Evolutionary conservation across 2,329 filamentous ascomycete species (phyloP).

Genomic region (Alternaria triticina): DNA sequence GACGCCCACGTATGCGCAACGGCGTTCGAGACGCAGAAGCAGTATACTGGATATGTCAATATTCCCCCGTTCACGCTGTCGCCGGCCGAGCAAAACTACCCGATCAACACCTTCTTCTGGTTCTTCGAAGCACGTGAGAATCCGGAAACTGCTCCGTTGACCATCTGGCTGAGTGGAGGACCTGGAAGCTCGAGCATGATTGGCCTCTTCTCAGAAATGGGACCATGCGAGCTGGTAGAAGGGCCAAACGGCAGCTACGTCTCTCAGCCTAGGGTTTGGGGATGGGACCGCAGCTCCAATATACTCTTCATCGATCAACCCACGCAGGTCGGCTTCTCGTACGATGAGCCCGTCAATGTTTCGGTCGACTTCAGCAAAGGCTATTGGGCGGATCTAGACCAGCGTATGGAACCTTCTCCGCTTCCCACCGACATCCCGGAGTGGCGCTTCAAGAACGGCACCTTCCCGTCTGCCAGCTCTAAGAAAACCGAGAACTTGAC

Average conservation of each 20-base stretch:
- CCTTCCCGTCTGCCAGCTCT: slow-evolving; percentile 64
- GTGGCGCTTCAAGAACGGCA: slow-evolving; percentile 65
- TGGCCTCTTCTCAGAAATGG: slow-evolving; percentile 67
- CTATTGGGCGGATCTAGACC: background rate
- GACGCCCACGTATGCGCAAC: slow-evolving; percentile 68
- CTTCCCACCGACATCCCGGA: slow-evolving; percentile 38
- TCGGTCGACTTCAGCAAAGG: slow-evolving; percentile 26
- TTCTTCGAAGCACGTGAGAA: slow-evolving; percentile 65
- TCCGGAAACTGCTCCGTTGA: slow-evolving; percentile 59
- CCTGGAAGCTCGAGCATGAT: slow-evolving; percentile 70
- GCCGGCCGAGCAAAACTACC: slow-evolving; percentile 60
- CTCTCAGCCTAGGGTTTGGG: slow-evolving; percentile 66
- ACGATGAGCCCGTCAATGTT: slow-evolving; percentile 66
- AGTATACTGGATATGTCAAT: slow-evolving; percentile 71
- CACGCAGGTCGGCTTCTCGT: slow-evolving; percentile 73
- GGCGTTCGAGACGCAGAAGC: slow-evolving; percentile 68
- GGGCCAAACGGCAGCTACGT: slow-evolving; percentile 56
- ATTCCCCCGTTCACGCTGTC: slow-evolving; percentile 60
- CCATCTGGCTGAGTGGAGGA: slow-evolving; percentile 70
- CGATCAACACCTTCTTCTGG: slow-evolving; percentile 69
- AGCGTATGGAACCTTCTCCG: slow-evolving; percentile 33
- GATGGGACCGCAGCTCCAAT: slow-evolving; percentile 68
- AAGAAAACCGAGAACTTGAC: slow-evolving; percentile 63
- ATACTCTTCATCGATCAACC: slow-evolving; percentile 69
- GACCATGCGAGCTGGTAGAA: slow-evolving; percentile 55